A percentile compares a stretch with the other conserved stretches of the same genome.
Evolutionary conservation across 305 asterid genomes (phyloP).

Genomic region (Fraxinus velutina): DNA sequence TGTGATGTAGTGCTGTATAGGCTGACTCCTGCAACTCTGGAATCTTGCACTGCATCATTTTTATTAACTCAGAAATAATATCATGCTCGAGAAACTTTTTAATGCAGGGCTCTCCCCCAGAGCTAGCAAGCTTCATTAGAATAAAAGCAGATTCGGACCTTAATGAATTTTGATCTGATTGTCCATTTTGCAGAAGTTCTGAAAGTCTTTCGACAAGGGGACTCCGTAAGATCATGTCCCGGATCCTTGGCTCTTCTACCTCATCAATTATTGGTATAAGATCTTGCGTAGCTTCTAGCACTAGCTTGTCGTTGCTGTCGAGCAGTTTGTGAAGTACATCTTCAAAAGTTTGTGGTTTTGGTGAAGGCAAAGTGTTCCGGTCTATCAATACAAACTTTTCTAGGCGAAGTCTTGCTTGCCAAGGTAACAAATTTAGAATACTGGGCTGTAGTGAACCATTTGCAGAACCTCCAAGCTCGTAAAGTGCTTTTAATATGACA

Average conservation of each 20-base stretch:
- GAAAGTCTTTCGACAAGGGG: neutral
- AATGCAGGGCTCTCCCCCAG: neutral
- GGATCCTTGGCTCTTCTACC: neutral
- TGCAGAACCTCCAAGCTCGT: neutral
- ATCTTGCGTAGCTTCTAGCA: neutral
- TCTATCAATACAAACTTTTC: neutral
- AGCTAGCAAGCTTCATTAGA: neutral
- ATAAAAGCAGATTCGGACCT: neutral
- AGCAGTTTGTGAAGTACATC: neutral
- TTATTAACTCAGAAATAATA: neutral
- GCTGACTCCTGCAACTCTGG: neutral
- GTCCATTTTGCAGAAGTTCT: neutral
- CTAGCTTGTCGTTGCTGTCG: neutral
- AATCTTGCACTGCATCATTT: neutral
- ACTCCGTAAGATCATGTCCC: neutral
- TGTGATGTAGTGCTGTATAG: neutral
- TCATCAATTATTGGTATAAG: neutral
- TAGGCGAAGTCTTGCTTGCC: neutral
- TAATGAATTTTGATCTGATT: neutral
- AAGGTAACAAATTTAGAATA: neutral
- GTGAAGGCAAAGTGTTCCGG: neutral
- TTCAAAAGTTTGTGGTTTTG: neutral
- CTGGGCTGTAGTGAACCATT: neutral
- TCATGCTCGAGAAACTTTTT: neutral
- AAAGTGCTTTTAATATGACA: neutral